Evolutionary conservation across 2,329 filamentous ascomycete genomes (phyloP), one percentile per base, ranked within the genome.

Genomic region (Fusarium sp.): DNA sequence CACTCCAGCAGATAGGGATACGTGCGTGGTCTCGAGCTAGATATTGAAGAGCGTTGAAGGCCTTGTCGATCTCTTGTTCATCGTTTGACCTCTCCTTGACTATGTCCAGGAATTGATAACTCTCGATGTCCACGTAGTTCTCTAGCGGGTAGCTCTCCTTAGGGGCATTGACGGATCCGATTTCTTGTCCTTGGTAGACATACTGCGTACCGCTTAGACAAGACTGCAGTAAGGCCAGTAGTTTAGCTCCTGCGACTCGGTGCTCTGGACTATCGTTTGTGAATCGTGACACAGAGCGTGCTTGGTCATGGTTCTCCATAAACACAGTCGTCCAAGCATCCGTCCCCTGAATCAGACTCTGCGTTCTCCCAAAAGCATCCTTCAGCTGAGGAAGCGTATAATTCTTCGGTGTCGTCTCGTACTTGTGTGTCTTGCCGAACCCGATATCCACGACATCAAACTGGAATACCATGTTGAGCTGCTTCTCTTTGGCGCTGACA

Each of bases 401-500:
- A 47, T 82, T 84, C 39, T 74, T 79, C 0, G 78, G 78, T 13
- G 83, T 82, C 41, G 87, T 89, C 62, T 89, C 86, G 76, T 89
- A 88, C 70, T 87, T 88, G 55, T 87, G 82, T 1, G 85, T 80
- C 76, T 83, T 79, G 63, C 88, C 87, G 61, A 86, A 84, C 11
- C 88, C 91, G 22, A 92, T 83, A 76, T 91, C 87, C 13, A 93
- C 89, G 17, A 91, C 86, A 73, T 90, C 89, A 70, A 91, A 91
- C 73, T 90, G 89, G 80, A 93, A 93, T 4, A 92, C 89, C 91
- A 93, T 93, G 78, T 90, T 88, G 55, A 93, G 82, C 79, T 92
- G 88, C 66, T 87, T 86, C 62, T 89, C 87, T 34, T 85, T 81
- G 1, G 88, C 86, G 7, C 87, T 86, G 20, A 93, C 89, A 71